Percentiles rank a stretch among this genome's conserved stretches.
These are phyloP conservation scores for Daldinia grandis DNA, from an alignment of 495 filamentous ascomycete species.

Conservation along the genomic window DNA sequence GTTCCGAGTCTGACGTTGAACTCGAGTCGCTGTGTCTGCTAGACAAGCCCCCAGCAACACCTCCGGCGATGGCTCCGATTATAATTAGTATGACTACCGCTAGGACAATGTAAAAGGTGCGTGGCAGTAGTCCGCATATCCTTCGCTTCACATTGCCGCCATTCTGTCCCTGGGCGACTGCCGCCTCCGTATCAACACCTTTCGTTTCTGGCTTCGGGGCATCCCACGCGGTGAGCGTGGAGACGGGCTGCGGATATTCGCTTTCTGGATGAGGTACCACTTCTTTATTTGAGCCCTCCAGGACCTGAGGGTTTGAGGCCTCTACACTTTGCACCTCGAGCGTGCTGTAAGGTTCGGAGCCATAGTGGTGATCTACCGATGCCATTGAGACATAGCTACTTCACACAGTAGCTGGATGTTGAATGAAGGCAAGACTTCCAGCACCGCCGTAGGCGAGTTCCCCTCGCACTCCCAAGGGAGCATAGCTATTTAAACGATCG, in stretches of 20 bases:
- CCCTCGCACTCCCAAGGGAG: neutral
- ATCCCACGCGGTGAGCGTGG: conserved; percentile 1
- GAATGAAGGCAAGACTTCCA: conserved; percentile 5
- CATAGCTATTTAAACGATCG: conserved; percentile 3
- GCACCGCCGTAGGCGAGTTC: neutral
- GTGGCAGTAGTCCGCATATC: conserved; percentile 27
- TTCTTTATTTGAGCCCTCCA: conserved; percentile 28
- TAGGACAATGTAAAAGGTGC: conserved; percentile 26
- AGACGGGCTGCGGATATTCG: conserved; percentile 24
- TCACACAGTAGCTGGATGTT: conserved; percentile 8
- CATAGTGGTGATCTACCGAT: conserved; percentile 19
- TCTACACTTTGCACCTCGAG: conserved; percentile 32
- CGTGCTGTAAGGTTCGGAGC: conserved; percentile 36
- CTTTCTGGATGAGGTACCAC: conserved; percentile 22
- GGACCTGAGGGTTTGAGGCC: neutral
- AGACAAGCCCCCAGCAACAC: conserved; percentile 23
- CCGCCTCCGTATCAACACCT: conserved; percentile 1
- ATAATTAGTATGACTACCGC: conserved; percentile 16
- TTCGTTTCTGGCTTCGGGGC: conserved; percentile 11
- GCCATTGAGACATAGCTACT: conserved; percentile 39
- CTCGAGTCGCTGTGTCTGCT: conserved; percentile 7
- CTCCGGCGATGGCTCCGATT: conserved; percentile 30
- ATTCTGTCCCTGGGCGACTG: neutral
- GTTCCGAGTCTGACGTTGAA: neutral
- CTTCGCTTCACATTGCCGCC: conserved; percentile 6